Evolutionary conservation across 2,329 filamentous ascomycete genomes (phyloP).

Genomic region (Aspergillus terreus): DNA sequence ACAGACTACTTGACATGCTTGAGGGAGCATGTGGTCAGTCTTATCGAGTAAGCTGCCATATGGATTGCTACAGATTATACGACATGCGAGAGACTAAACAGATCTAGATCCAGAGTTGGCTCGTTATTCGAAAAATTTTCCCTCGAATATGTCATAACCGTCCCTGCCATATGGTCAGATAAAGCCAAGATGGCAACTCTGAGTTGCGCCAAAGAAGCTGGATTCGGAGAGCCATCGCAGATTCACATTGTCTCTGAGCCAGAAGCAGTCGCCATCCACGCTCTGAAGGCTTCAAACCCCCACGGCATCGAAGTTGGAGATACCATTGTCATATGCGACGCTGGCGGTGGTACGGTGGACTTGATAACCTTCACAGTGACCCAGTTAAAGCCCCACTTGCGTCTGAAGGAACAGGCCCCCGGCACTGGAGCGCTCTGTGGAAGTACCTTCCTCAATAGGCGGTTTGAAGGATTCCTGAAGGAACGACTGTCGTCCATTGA

Average conservation of each 20-base stretch:
- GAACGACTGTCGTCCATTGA: constrained; percentile 10
- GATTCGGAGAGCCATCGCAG: constrained; percentile 1
- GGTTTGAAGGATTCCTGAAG: constrained; percentile 21
- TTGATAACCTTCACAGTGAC: constrained; percentile 27
- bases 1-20: constrained; percentile 16
- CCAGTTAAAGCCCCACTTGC: constrained; percentile 18
- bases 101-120: constrained; percentile 11
- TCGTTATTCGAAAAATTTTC: constrained; percentile 6
- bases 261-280: constrained; percentile 21
- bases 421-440: constrained; percentile 24
- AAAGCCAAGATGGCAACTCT: constrained; percentile 17
- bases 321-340: constrained; percentile 26
- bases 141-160: constrained; percentile 24
- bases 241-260: constrained; percentile 20
- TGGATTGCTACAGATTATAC: too few species aligned
- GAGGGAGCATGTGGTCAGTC: constrained; percentile 4
- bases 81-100: too few species aligned
- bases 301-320: constrained; percentile 15
- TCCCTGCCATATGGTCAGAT: constrained; percentile 29
- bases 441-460: constrained; percentile 25
- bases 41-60: too few species aligned
- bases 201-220: constrained; percentile 13
- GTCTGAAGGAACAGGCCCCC: constrained; percentile 22
- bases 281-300: constrained; percentile 8
- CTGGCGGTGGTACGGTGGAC: constrained; percentile 27